Conservation (phyloP, 129 eudicot species). For the Flaveria trinervia region DNA sequence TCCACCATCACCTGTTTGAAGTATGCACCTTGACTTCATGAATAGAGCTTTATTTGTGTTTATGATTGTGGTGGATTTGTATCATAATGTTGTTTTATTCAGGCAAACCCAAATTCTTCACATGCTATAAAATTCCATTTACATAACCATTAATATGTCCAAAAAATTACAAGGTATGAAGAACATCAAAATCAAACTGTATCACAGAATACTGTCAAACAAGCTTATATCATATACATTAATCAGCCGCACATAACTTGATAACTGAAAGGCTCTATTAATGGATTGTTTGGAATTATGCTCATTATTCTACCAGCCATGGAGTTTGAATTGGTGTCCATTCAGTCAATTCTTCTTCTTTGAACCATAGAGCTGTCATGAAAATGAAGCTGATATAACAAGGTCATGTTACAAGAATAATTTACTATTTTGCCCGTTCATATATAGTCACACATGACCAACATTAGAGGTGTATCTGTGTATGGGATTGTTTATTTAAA, state of each 20-base stretch:
- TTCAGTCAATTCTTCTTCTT: slow-evolving; percentile 80
- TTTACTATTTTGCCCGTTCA: not conserved
- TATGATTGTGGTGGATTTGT: slow-evolving; percentile 1
- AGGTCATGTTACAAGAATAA: not conserved
- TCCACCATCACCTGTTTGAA: slow-evolving; percentile 17
- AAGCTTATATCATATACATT: slow-evolving; percentile 18
- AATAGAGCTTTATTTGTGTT: slow-evolving; percentile 6
- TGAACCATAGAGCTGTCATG: slow-evolving; percentile 86
- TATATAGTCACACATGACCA: not conserved
- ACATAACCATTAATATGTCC: not conserved
- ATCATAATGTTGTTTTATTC: slow-evolving; percentile 6
- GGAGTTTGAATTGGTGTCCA: slow-evolving; percentile 82
- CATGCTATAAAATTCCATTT: not conserved
- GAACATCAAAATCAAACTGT: not conserved
- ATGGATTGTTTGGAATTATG: not conserved
- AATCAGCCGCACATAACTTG: slow-evolving; percentile 28
- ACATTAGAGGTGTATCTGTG: no score
- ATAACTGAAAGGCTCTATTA: slow-evolving; percentile 23
- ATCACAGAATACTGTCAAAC: not conserved
- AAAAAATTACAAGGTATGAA: slow-evolving; percentile 20
- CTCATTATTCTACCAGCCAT: slow-evolving; percentile 69
- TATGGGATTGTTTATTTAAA: not conserved
- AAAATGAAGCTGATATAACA: slow-evolving; percentile 8
- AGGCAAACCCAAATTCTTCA: slow-evolving; percentile 1
- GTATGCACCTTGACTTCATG: not conserved